Percentiles rank a stretch among this genome's conserved stretches.
Conservation (phyloP, 2,329 filamentous ascomycete genomes). For the Sporothrix protearum region DNA sequence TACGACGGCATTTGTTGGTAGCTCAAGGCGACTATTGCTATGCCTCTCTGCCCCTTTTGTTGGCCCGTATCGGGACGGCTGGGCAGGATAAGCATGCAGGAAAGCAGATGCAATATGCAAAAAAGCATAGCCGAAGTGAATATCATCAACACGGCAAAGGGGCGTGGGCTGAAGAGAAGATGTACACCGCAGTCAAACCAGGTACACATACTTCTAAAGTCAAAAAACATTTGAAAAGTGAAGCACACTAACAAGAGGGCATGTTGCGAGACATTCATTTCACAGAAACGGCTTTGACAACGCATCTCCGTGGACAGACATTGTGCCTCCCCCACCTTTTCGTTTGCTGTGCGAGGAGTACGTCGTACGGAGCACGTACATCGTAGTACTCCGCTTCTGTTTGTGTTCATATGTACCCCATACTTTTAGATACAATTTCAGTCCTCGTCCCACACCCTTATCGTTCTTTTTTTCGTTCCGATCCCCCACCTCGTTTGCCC, state of each 20-base stretch:
- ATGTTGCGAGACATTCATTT: neutral
- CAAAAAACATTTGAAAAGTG: neutral
- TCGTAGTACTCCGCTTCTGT: neutral
- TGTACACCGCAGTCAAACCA: neutral
- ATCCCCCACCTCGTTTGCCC: neutral
- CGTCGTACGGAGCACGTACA: too few species aligned
- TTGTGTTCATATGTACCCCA: neutral
- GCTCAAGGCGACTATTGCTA: neutral
- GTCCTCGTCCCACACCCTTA: neutral
- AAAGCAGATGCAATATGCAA: neutral
- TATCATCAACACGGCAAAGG: neutral
- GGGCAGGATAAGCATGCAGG: neutral
- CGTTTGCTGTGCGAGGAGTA: neutral
- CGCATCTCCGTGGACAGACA: neutral
- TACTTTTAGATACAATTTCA: neutral
- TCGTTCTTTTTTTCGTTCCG: neutral
- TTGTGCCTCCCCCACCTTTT: conserved; percentile 5
- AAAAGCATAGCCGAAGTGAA: neutral
- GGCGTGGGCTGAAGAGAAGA: neutral
- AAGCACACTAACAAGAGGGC: neutral
- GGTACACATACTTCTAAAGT: neutral
- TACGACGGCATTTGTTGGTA: neutral
- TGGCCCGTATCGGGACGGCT: neutral
- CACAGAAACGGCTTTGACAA: neutral
- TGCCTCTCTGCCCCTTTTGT: neutral